Evolutionary conservation across 2,329 filamentous ascomycete species (phyloP).

Genomic region (Sordariomycetes sp.): DNA sequence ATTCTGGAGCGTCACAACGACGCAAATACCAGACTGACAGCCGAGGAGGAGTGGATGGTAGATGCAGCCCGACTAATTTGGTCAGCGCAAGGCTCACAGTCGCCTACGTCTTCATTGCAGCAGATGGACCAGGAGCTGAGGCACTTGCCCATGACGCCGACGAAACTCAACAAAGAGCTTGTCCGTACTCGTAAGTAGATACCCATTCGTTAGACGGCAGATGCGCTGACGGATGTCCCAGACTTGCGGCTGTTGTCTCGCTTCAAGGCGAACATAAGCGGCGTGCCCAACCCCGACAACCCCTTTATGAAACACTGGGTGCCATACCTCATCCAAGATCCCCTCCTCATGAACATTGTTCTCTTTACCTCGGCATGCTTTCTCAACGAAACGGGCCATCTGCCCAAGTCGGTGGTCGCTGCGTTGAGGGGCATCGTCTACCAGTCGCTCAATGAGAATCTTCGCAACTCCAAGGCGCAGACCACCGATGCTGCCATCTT

Average conservation of each 20-base stretch:
- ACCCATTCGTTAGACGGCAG: neutral
- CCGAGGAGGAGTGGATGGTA: constrained; percentile 19
- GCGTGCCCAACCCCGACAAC: constrained; percentile 32
- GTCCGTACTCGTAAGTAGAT: constrained; percentile 33
- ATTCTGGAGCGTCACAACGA: constrained; percentile 19
- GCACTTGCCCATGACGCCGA: constrained; percentile 30
- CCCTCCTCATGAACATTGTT: constrained; percentile 36
- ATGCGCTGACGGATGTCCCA: constrained; percentile 10
- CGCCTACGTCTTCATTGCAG: constrained; percentile 13
- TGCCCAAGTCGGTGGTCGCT: constrained; percentile 32
- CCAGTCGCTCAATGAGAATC: constrained; percentile 35
- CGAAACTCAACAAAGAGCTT: constrained; percentile 35
- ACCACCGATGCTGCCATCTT: constrained; percentile 36
- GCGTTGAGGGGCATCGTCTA: constrained; percentile 33
- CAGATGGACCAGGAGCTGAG: constrained; percentile 24
- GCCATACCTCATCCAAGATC: constrained; percentile 38
- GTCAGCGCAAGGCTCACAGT: constrained; percentile 10
- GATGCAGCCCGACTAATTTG: constrained; percentile 15
- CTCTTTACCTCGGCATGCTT: constrained; percentile 43
- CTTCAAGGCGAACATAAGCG: constrained; percentile 41
- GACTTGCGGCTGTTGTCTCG: constrained; percentile 38
- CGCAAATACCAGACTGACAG: constrained; percentile 14
- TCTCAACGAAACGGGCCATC: constrained; percentile 36
- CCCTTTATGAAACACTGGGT: constrained; percentile 38
- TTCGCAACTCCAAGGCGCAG: constrained; percentile 23